These are phyloP conservation scores for Pestalotiopsis sp. DNA, from an alignment of 2,329 filamentous ascomycete species.

Conservation along the genomic window DNA sequence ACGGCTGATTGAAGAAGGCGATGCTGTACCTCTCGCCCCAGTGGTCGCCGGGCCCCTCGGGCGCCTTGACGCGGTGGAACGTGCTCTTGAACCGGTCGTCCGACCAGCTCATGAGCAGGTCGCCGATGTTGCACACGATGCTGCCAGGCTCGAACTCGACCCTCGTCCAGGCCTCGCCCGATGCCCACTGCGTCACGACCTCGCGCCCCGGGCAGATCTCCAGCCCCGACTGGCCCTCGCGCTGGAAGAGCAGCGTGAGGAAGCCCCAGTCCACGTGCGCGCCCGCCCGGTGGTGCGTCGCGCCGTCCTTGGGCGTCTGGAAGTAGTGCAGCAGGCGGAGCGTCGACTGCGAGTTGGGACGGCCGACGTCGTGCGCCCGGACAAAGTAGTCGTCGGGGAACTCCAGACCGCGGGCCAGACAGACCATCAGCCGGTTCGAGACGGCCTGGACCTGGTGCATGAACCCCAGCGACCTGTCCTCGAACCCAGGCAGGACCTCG, in stretches of 20 bases:
- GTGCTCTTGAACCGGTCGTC: conserved; percentile 66
- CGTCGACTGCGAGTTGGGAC: conserved; percentile 51
- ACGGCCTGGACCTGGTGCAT: conserved; percentile 52
- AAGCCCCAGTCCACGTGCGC: conserved; percentile 63
- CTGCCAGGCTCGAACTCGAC: conserved; percentile 49
- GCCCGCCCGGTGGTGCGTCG: conserved; percentile 53
- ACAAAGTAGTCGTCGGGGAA: conserved; percentile 56
- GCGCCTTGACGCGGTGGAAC: conserved; percentile 60
- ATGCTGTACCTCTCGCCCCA: conserved; percentile 61
- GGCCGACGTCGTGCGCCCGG: conserved; percentile 43
- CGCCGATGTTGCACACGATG: conserved; percentile 63
- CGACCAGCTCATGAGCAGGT: conserved; percentile 64
- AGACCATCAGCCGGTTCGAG: conserved; percentile 53
- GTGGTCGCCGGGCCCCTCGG: conserved; percentile 49
- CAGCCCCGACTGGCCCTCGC: conserved; percentile 54
- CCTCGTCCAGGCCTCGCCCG: conserved; percentile 60
- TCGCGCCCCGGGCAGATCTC: conserved; percentile 64
- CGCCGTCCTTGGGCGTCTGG: conserved; percentile 35
- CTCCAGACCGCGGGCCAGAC: conserved; percentile 53
- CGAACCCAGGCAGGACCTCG: conserved; percentile 45
- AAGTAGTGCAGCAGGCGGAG: conserved; percentile 57
- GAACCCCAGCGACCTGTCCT: conserved; percentile 31
- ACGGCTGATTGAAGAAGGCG: conserved; percentile 64
- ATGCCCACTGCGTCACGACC: conserved; percentile 53
- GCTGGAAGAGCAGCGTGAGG: conserved; percentile 60